Evolutionary conservation across 352 stramenopile genomes (phyloP).

Genomic region (Blastocystis sp.): DNA sequence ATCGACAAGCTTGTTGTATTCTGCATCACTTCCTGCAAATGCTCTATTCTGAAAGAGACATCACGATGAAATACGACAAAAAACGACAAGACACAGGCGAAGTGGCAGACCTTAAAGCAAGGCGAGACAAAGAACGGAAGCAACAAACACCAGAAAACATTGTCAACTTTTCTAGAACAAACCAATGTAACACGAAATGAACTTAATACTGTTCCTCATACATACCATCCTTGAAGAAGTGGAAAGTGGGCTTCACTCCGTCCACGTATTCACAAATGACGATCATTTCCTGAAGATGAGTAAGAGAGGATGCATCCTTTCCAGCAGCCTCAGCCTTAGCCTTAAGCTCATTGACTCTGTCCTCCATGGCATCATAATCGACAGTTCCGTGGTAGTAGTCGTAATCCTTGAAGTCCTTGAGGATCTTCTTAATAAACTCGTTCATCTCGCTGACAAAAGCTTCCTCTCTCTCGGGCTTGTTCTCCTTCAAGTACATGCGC

Average conservation of each 20-base stretch:
- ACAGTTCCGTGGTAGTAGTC: slow-evolving; percentile 60
- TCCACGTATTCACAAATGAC: slow-evolving; percentile 58
- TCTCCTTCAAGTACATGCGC: slow-evolving; percentile 58
- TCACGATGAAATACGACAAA: background rate
- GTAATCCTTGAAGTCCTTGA: slow-evolving; percentile 60
- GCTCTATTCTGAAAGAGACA: background rate
- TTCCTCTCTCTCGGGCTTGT: slow-evolving; percentile 49
- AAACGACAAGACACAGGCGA: background rate
- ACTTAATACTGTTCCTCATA: slow-evolving; percentile 59
- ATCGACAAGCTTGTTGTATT: slow-evolving; percentile 47
- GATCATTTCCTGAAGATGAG: slow-evolving; percentile 60
- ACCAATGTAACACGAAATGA: background rate
- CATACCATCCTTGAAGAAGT: slow-evolving; percentile 63
- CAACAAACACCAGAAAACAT: background rate
- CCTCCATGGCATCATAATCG: slow-evolving; percentile 53
- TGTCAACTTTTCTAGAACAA: background rate
- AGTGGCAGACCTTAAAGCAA: background rate
- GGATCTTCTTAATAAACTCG: slow-evolving; percentile 56
- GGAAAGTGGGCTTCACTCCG: slow-evolving; percentile 60
- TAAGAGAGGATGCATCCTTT: slow-evolving; percentile 55
- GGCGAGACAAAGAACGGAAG: background rate
- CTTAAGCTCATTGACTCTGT: slow-evolving; percentile 46
- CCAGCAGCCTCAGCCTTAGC: slow-evolving; percentile 57
- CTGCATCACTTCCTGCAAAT: background rate
- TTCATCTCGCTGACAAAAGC: slow-evolving; percentile 61